A percentile compares a stretch with the other conserved stretches of the same genome.
Evolutionary conservation across 805 yeast genomes (phyloP).

Genomic region (Ogataea populi-albae): DNA sequence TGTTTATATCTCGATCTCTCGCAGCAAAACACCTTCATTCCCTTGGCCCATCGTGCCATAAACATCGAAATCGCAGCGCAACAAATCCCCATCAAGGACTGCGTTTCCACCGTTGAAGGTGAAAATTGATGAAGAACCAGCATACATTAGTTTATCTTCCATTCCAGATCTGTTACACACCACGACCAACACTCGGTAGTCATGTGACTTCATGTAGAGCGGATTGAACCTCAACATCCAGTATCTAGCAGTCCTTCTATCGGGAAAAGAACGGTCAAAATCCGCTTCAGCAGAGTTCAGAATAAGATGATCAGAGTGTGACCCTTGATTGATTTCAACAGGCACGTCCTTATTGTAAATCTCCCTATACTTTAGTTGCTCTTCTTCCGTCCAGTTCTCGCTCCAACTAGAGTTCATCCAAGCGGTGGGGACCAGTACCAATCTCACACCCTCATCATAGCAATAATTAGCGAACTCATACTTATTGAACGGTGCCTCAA

Average conservation of each 20-base stretch:
- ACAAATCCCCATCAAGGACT: slow-evolving; percentile 22
- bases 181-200: slow-evolving; percentile 36
- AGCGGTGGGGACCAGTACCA: slow-evolving; percentile 79
- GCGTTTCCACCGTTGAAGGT: slow-evolving; percentile 45
- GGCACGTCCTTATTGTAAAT: slow-evolving; percentile 18
- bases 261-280: slow-evolving; percentile 20
- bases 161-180: slow-evolving; percentile 74
- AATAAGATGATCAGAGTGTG: slow-evolving; percentile 3
- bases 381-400: slow-evolving; percentile 20
- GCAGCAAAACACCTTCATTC: slow-evolving; percentile 57
- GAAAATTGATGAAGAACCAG: slow-evolving; percentile 60
- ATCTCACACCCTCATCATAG: slow-evolving; percentile 42
- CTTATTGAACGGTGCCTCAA: slow-evolving; percentile 70
- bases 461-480: slow-evolving; percentile 69
- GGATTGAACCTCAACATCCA: slow-evolving; percentile 65
- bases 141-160: slow-evolving; percentile 67
- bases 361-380: slow-evolving; percentile 16
- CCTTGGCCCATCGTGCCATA: slow-evolving; percentile 61
- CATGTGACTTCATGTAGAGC: slow-evolving; percentile 19
- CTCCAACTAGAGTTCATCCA: slow-evolving; percentile 62
- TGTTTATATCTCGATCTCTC: slow-evolving; percentile 50
- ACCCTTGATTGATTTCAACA: slow-evolving; percentile 21
- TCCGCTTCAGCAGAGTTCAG: slow-evolving; percentile 6
- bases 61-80: slow-evolving; percentile 44
- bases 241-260: slow-evolving; percentile 39